Evolutionary conservation across 139 green algal genomes (phyloP).

Genomic region (Tetraselmis striata): DNA sequence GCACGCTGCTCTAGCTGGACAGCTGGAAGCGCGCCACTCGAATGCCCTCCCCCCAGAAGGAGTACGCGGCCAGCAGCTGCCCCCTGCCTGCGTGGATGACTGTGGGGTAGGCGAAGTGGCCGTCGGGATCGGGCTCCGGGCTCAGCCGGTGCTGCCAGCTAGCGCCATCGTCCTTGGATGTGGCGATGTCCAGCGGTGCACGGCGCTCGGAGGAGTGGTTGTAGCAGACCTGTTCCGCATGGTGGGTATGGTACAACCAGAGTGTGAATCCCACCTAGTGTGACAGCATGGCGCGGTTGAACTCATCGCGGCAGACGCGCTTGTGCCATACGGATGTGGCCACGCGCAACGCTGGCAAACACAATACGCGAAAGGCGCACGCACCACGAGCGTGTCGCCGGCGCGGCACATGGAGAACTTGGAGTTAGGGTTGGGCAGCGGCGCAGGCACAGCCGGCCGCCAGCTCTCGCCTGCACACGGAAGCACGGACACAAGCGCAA

Average conservation of each 20-base stretch:
- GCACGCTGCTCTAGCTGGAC: slow-evolving; percentile 19
- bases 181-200: slow-evolving; percentile 14
- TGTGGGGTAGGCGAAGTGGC: slow-evolving; percentile 21
- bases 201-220: slow-evolving; percentile 7
- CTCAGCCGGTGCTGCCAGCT: slow-evolving; percentile 22
- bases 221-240: slow-evolving; percentile 15
- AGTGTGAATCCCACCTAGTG: too few species aligned
- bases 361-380: slow-evolving; percentile 9
- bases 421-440: slow-evolving; percentile 35
- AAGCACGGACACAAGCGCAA: neutral
- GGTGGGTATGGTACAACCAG: too few species aligned
- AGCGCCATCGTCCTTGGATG: slow-evolving; percentile 21
- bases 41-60: slow-evolving; percentile 19
- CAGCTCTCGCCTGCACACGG: slow-evolving; percentile 17
- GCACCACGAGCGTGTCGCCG: slow-evolving; percentile 11
- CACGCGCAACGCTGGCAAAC: too few species aligned
- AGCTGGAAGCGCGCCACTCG: slow-evolving; percentile 24
- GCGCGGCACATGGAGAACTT: slow-evolving; percentile 18
- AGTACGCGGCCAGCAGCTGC: slow-evolving; percentile 4
- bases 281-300: too few species aligned
- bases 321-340: too few species aligned
- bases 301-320: too few species aligned
- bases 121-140: slow-evolving; percentile 19
- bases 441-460: slow-evolving; percentile 3
- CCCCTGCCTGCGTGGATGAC: slow-evolving; percentile 7